phyloP scores from a whole-genome alignment of 345 rosid species.

The Stellera chamaejasme region DNA sequence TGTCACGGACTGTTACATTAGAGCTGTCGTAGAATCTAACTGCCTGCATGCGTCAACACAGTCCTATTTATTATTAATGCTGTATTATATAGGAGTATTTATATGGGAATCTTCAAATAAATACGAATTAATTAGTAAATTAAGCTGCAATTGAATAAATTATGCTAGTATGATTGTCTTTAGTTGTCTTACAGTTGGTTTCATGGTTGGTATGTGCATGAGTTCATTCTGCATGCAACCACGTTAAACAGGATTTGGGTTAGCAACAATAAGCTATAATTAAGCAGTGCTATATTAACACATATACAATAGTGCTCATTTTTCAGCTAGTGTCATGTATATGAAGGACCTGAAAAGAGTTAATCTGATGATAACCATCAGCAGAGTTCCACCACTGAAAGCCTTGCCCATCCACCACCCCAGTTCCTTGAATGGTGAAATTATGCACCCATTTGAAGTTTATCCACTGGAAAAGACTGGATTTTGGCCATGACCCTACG shows the following conservation, averaged over 20 bases:
- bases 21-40: slow-evolving; percentile 66
- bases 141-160: neutral
- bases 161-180: too few species aligned
- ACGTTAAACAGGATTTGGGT: slow-evolving; percentile 2
- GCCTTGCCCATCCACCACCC: slow-evolving; percentile 75
- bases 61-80: too few species aligned
- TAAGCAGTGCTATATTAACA: too few species aligned
- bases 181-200: slow-evolving; percentile 58
- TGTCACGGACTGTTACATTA: slow-evolving; percentile 66
- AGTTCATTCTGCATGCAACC: slow-evolving; percentile 48
- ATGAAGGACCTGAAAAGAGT: slow-evolving; percentile 31
- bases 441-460: slow-evolving; percentile 76
- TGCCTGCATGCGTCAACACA: slow-evolving; percentile 29
- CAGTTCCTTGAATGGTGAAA: slow-evolving; percentile 67
- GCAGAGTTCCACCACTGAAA: slow-evolving; percentile 62
- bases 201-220: slow-evolving; percentile 47
- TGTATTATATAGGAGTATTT: too few species aligned
- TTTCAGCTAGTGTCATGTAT: neutral
- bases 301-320: neutral
- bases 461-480: slow-evolving; percentile 71
- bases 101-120: neutral
- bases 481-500: slow-evolving; percentile 60
- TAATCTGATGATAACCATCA: slow-evolving; percentile 13
- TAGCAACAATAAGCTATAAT: neutral
- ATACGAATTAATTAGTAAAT: neutral